Evolutionary conservation across 345 rosid species (phyloP), one percentile per base, ranked within the genome.

Genomic region (Gossypium thurberi): DNA sequence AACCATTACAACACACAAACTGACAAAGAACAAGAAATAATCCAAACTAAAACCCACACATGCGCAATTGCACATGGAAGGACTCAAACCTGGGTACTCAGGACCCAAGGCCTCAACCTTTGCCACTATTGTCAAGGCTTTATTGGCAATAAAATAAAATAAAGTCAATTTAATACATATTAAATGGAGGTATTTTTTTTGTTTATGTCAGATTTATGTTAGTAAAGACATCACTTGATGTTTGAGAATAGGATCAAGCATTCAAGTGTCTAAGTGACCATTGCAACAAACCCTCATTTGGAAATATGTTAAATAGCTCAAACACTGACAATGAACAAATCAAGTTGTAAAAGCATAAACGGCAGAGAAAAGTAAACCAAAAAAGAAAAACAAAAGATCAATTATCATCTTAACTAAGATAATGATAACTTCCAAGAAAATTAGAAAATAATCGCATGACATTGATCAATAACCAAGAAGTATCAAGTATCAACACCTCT

Each of bases 401-500:
- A 68, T 42, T 51, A 68, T 10, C 71, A 68, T 46, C 55, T 23
- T 66, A 46, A 23, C 42, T 46, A 66, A 47, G 40, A 47, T 14
- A 66, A 66, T 66, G 8, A 14, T 47, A 46, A 66, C 70, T 66
- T 47, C 70, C 56, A 20, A 47, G 6, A 66, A 23, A 47, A 66
- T 23, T 25, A 66, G 12, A 66, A 66, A 66, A 23, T 21, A 26
- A 26, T 15, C 14, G 33, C 44, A 15, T 53, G 8, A 33, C 48
- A 37, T 18, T 37, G 50, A 37, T 33, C 73, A 70, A 37, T 20
- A 67, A 67, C 5, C 71, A 68, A 68, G 11, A 68, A 28, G 58
- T 14, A 72, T 42, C 67, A 83, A 50, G 62, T 53, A 73, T 44
- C 69, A 83, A 48, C 78, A 94, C 99, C 99, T 94, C 99, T 63